phyloP scores from a whole-genome alignment of 331 rosid genomes.

The Pyrus hybrid region DNA sequence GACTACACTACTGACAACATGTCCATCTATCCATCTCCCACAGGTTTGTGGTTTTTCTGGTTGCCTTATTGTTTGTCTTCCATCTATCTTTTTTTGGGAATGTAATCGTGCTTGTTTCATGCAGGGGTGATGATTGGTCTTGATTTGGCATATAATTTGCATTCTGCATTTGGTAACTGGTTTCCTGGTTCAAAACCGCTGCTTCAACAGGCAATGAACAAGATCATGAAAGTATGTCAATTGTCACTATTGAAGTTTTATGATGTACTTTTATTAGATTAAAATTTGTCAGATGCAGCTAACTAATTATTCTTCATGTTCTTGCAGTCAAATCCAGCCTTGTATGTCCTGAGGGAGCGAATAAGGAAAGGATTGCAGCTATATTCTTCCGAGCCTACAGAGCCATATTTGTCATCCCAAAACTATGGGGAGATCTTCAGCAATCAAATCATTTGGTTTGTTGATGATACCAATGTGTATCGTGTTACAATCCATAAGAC shows the following conservation, averaged over 20 bases:
- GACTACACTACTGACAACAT: conserved; percentile 96
- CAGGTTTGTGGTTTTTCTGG: conserved; percentile 35
- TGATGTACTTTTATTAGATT: neutral
- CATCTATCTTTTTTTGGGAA: neutral
- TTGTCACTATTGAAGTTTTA: neutral
- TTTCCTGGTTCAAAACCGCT: conserved; percentile 96
- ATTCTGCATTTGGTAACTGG: conserved; percentile 99
- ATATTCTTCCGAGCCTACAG: conserved; percentile 98
- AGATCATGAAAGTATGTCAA: conserved; percentile 78
- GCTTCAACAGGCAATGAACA: conserved; percentile 97
- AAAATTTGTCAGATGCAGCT: neutral
- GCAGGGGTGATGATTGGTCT: conserved; percentile 97
- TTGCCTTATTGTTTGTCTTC: neutral
- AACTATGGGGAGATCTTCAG: conserved; percentile 97
- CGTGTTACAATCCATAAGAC: conserved; percentile 97
- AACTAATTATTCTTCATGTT: conserved; percentile 1
- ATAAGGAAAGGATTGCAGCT: conserved; percentile 95
- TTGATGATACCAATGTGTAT: conserved; percentile 96
- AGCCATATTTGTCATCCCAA: conserved; percentile 95
- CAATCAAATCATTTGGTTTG: conserved; percentile 98
- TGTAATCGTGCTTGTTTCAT: conserved; percentile 11
- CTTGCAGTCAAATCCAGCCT: conserved; percentile 96
- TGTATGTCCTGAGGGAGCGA: conserved; percentile 94
- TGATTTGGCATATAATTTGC: conserved; percentile 92
- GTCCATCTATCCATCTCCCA: conserved; percentile 98